Percentiles rank a stretch among this genome's conserved stretches.
These are phyloP conservation scores for Camellia sinensis DNA, from an alignment of 148 eudicot genomes.

Conservation along the genomic window DNA sequence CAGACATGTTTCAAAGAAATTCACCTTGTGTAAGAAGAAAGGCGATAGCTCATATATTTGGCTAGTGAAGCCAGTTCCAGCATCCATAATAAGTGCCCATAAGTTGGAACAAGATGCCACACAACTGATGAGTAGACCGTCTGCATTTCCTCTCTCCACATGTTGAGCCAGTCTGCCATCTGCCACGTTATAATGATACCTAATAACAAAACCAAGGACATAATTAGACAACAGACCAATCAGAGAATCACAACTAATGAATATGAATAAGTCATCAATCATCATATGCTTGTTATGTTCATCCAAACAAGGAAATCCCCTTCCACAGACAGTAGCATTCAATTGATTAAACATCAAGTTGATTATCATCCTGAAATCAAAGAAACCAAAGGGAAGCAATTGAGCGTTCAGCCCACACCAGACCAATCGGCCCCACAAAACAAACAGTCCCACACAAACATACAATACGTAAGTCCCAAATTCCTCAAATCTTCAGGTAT, in stretches of 20 bases:
- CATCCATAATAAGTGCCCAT: slow-evolving; percentile 96
- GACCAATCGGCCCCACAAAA: neutral
- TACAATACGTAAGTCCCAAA: neutral
- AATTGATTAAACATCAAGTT: neutral
- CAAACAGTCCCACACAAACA: neutral
- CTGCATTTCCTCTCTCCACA: slow-evolving; percentile 79
- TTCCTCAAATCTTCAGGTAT: neutral
- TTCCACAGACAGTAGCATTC: neutral
- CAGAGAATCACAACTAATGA: neutral
- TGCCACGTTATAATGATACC: slow-evolving; percentile 92
- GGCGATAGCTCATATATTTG: slow-evolving; percentile 84
- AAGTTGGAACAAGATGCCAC: slow-evolving; percentile 78
- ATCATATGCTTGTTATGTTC: neutral
- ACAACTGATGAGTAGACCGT: slow-evolving; percentile 71
- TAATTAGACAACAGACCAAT: neutral
- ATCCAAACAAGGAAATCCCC: neutral
- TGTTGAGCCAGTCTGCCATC: slow-evolving; percentile 81
- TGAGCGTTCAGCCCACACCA: neutral
- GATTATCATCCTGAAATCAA: neutral
- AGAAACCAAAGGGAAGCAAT: neutral
- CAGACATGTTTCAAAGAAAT: neutral
- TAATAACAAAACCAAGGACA: slow-evolving; percentile 20
- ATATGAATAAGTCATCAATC: neutral
- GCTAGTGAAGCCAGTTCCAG: slow-evolving; percentile 67
- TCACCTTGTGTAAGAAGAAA: slow-evolving; percentile 77